Evolutionary conservation across 257 asterid genomes (phyloP).

Genomic region (Solanum commersonii): DNA sequence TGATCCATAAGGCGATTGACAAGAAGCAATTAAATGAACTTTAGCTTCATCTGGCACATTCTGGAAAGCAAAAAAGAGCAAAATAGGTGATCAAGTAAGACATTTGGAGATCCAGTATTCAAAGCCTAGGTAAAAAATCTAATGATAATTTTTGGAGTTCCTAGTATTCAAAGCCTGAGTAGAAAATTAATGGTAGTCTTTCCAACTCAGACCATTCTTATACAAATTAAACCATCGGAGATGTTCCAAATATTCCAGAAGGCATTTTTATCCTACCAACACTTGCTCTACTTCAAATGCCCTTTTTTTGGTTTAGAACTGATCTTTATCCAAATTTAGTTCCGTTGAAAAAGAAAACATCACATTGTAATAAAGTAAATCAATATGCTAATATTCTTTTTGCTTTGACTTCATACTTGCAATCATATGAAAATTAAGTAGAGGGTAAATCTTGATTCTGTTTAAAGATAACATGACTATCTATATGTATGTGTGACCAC

Average conservation of each 20-base stretch:
- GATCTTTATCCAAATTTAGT: background rate
- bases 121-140: background rate
- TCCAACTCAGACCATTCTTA: background rate
- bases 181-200: background rate
- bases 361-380: background rate
- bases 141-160: background rate
- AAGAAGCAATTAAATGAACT: conserved; percentile 51
- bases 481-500: background rate
- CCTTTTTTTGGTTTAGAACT: background rate
- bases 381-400: background rate
- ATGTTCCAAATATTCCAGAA: background rate
- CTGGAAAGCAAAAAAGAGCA: conserved; percentile 28
- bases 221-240: background rate
- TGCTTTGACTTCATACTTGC: background rate
- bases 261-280: background rate
- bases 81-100: background rate
- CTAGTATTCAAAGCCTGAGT: background rate
- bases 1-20: conserved; percentile 68
- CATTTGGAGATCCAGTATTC: background rate
- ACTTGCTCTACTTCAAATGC: background rate
- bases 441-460: background rate
- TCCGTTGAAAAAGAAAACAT: background rate
- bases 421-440: background rate
- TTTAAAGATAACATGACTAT: background rate
- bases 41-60: conserved; percentile 53